phyloP scores from a whole-genome alignment of 345 rosid species.

The Aquilaria yunnanensis region DNA sequence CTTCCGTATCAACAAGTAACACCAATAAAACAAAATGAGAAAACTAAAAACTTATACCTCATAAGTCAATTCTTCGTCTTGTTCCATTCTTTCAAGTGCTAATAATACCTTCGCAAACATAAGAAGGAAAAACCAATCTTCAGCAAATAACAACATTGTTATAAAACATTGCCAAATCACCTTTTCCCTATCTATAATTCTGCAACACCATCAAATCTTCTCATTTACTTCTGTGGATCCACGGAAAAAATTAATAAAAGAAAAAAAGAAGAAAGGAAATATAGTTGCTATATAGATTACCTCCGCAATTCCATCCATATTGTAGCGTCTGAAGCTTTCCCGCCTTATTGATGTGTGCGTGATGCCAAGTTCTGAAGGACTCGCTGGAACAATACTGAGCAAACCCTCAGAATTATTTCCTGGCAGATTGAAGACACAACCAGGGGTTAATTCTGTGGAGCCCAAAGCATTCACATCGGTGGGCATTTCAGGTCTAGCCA shows the following conservation, averaged over 20 bases:
- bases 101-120: constrained; percentile 50
- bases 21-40: constrained; percentile 3
- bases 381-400: constrained; percentile 36
- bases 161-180: constrained; percentile 1
- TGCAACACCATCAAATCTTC: constrained; percentile 2
- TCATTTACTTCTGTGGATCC: background rate
- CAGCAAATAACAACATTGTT: background rate
- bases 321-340: constrained; percentile 51
- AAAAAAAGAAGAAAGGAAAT: background rate
- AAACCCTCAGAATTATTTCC: constrained; percentile 33
- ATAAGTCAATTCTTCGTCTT: constrained; percentile 69
- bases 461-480: constrained; percentile 37
- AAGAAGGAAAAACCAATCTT: constrained; percentile 10
- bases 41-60: constrained; percentile 46
- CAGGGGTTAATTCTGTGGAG: constrained; percentile 27
- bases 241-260: background rate
- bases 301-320: constrained; percentile 88
- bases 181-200: background rate
- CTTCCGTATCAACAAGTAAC: constrained; percentile 5
- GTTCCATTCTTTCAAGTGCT: constrained; percentile 90
- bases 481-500: constrained; percentile 36
- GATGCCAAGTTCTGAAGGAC: constrained; percentile 49
- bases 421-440: constrained; percentile 23
- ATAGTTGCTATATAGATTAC: constrained; percentile 24
- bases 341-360: constrained; percentile 33